Evolutionary conservation across 345 rosid species (phyloP), one percentile per base, ranked within the genome.

Genomic region (Acer negundo): DNA sequence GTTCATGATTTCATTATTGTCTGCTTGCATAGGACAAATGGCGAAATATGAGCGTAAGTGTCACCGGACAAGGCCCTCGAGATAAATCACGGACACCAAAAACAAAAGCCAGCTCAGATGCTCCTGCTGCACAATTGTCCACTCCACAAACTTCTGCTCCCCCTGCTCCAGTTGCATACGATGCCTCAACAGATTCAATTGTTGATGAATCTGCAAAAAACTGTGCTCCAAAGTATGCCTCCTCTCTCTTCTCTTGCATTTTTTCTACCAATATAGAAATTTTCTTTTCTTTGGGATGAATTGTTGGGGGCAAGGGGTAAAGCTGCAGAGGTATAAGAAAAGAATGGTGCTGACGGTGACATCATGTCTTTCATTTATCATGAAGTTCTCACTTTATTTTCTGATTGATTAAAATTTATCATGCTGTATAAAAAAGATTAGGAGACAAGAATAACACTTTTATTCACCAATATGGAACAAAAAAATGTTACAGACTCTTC

Each of bases 1-100:
- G 71, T 51, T 62, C 44, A 15, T 59, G 19, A 67, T 76, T 12
- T 62, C 47, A 31, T 49, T 64, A 6, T 64, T 65, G 49, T 19
- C 12, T 77, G 65, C 38, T 75, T 75, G 26, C 4, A 7, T 58
- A 96, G 99, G 99, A 96, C 78, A 96, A 96, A 78, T 96, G 98
- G 99, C 84, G 98, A 79, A 92, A 95, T 82, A 79, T 93, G 96
- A 83, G 83, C 72, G 96, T 90, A 58, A 83, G 90, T 80, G 83
- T 84, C n/a, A 84, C 87, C 22, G 79, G 82, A 63, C 92, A 82
- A 81, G 87, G 87, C 73, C 74, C 83, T 44, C 82, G 85, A 79
- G 91, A 93, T 58, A 95, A 87, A 86, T 73, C 89, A 66, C 82
- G 92, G 69, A 73, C 88, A 9, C 70, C 79, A 1, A 92, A 88